Percentiles rank a stretch among this genome's conserved stretches.
These are phyloP conservation scores for Bipolaris bicolor DNA, from an alignment of 2,329 filamentous ascomycete genomes.

Conservation along the genomic window DNA sequence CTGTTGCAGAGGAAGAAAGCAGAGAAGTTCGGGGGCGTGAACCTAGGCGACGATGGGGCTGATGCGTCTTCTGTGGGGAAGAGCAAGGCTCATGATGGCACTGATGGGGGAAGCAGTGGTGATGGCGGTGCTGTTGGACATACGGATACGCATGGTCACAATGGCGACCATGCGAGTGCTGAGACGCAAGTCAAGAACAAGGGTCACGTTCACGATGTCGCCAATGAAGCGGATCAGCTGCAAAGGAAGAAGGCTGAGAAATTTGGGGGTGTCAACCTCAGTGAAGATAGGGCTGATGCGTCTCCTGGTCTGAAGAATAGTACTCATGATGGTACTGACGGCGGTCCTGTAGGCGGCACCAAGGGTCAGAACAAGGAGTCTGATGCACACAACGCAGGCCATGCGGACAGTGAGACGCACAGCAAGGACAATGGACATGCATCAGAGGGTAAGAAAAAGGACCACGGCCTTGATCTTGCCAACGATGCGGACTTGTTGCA, in stretches of 20 bases:
- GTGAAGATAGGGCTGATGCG: neutral
- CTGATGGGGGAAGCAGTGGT: neutral
- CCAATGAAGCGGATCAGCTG: constrained; percentile 9
- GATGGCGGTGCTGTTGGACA: neutral
- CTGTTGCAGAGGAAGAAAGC: constrained; percentile 18
- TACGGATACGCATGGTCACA: neutral
- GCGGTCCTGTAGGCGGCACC: neutral
- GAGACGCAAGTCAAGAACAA: no score
- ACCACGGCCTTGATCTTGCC: neutral
- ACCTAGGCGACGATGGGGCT: constrained; percentile 2
- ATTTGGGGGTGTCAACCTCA: constrained; percentile 19
- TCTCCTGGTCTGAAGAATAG: neutral
- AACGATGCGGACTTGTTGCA: constrained; percentile 10
- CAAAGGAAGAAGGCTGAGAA: constrained; percentile 23
- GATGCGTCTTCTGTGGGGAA: no score
- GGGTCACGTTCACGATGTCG: neutral
- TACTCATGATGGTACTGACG: neutral
- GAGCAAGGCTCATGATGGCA: neutral
- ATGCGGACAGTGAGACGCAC: neutral
- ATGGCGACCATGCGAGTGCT: neutral
- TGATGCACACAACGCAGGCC: neutral
- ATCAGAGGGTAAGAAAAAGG: neutral
- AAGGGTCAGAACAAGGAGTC: neutral
- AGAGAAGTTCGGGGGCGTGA: constrained; percentile 21
- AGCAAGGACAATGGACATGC: neutral